Evolutionary conservation across 768 basidiomycete genomes (phyloP), one percentile per base, ranked within the genome.

Genomic region (Tephrocybe rancida): DNA sequence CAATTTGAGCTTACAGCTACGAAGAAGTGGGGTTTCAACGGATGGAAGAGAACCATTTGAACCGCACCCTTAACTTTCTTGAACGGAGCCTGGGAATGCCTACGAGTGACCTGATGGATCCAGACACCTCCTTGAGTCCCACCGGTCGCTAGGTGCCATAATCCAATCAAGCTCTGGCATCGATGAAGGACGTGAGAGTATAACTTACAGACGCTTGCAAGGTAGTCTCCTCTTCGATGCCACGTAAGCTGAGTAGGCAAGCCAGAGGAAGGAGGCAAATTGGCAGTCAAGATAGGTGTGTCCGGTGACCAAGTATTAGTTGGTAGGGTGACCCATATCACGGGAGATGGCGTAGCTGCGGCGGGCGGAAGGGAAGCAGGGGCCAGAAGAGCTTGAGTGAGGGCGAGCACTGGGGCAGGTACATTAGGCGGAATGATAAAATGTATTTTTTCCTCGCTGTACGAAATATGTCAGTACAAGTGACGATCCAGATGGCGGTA

Each of bases 71-170:
- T 92, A 59, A 96, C 84, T 70, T 94, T 95, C 70, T 89, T 94
- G 85, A 99, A 98, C 10, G 97, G 97, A 4, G 95, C 92, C 72
- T 99, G 97, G 3, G 96, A 98, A 70, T 97, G 90, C 67, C 95
- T 86, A 55, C 90, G 88, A 25, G 91, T 88, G 16, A 97, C 69
- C 66, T 99, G 97, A 67, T 99, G 97, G 47, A 99, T 97, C 85
- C 96, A 94, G 25, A 98, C 91, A 41, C 86, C 84, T 30, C 89
- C 87, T 66, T 92, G 90, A 29, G 78, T 80, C 45, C 86, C 90
- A 59, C 77, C 79, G 60, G 74, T 81, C 14, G 87, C 87, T 89
- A 38, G 48, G 52, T 34, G 50, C 25, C 56, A 48, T 13, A 37
- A 57, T 21, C 60, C 25, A 48, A 56, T 50, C 54, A 55, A 44